Base-by-base conservation (phyloP, 352 stramenopile genomes). In the Globisporangium abappressorium region DNA sequence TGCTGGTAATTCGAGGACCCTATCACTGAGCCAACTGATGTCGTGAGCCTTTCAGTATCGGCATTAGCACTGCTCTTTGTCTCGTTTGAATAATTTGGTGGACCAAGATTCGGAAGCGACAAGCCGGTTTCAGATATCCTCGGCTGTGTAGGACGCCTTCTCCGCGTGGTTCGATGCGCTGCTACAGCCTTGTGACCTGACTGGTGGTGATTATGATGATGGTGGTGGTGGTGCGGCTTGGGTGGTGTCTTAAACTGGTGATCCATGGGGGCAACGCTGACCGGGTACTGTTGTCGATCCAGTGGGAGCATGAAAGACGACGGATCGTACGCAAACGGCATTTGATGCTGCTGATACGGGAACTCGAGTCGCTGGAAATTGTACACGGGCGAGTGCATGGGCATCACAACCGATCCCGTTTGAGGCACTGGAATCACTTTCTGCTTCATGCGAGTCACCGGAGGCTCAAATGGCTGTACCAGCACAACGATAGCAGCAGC, bases 331-430 rank as follows among this genome's bases (percentile, higher is more conserved):
- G 36, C 28, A 46, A 34, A 56, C 46, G 47, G 20, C 28, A 54
- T 2, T 41, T 62, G 53, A 6, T 51, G 30, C 11, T 51, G 30
- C 24, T 59, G 24, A 18, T 34, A 46, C 11, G 57, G 47, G 24
- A 60, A 38, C 33, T 70, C 57, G 3, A 20, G 36, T 59, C 33
- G 46, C 20, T 57, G 47, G 22, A 57, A 59, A 7, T n/a, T 55
- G 30, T 55, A 71, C n/a, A 51, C 34, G 5, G 60, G 66, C 1
- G 66, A 71, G 51, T 71, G 66, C 38, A 61, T 57, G 20, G 66
- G 66, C 41, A 67, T 51, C 22, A 71, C 59, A 20, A 54, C 28
- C 0, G 59, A 66, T 7, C 22, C 28, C 24, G 59, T 67, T 3
- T 55, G 59, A 2, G 41, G 59, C 22, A 58, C 66, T 38, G 66